Base-by-base conservation (phyloP, 768 basidiomycete genomes). In the Mycena polygramma region DNA sequence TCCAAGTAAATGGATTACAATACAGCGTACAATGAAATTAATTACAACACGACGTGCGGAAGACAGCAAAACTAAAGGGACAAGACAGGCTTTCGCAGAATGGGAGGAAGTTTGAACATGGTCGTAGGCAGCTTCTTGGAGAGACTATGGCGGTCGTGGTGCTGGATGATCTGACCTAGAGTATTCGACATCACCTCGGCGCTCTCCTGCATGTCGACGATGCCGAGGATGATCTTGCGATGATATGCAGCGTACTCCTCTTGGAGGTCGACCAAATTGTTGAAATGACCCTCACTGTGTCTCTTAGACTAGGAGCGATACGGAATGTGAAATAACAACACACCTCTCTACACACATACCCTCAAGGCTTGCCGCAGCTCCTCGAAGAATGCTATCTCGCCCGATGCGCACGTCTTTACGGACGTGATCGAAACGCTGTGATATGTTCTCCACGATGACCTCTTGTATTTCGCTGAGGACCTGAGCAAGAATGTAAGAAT, bases 201-300 rank as follows among this genome's bases (percentile, higher is more conserved):
- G 45, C 79, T 77, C 66, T 85, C 82, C 58, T 80, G 78, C 63
- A 86, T 77, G 20, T 85, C 84, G 46, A 87, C 85, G 69, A 86
- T 79, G 22, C 79, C 79, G 55, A 75, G 72, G 57, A 82, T 75
- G 48, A 89, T 78, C 37, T 82, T 78, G 51, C 81, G 79, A 66
- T 85, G 81, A 62, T 82, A 80, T 30, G 69, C 77, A 45, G 85
- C 81, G 71, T 91, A 91, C 62, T 86, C 84, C 62, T 84, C 83
- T 73, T 91, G 88, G 20, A 91, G 82, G 62, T 84, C 83, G 37
- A 91, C 84, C 37, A 92, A 77, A 17, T 70, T 77, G 73, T 91
- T 88, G 77, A 87, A 90, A 72, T 88, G 84, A 22, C 72, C 77
- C 49, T 83, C 81, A 62, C 91, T 92, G 54, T 14, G 61, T 53